phyloP scores from a whole-genome alignment of 106 monocot species.

The Dendrobium huoshanense region DNA sequence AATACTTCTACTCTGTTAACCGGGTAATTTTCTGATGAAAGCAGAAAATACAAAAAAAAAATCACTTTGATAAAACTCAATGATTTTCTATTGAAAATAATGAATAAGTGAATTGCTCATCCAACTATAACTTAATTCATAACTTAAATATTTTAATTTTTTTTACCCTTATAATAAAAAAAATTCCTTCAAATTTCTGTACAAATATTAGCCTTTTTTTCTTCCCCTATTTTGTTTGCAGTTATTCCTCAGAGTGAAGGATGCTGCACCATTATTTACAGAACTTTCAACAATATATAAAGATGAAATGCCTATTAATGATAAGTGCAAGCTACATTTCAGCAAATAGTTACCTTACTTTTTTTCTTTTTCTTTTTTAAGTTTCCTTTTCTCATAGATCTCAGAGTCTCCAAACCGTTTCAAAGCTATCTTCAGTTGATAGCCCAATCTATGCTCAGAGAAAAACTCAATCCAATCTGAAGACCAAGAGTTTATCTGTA shows the following conservation, averaged over 20 bases:
- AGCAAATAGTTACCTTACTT: too few species aligned
- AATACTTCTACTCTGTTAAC: too few species aligned
- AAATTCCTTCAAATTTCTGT: too few species aligned
- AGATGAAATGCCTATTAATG: background rate
- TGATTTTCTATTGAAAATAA: too few species aligned
- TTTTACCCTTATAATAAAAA: too few species aligned
- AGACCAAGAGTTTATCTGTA: conserved; percentile 88
- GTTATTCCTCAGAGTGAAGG: background rate
- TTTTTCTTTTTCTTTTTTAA: too few species aligned
- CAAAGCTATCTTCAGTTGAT: conserved; percentile 60
- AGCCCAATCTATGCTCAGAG: conserved; percentile 73
- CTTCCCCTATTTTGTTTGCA: background rate
- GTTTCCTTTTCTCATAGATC: conserved; percentile 77
- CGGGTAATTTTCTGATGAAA: too few species aligned
- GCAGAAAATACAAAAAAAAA: too few species aligned
- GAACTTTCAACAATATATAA: background rate
- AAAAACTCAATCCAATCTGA: conserved; percentile 87
- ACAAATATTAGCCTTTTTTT: background rate
- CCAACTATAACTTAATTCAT: too few species aligned
- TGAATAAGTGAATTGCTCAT: too few species aligned
- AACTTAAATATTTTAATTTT: too few species aligned
- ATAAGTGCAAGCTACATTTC: background rate
- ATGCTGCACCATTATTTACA: background rate
- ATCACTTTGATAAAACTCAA: too few species aligned
- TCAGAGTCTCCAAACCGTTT: conserved; percentile 56